phyloP scores from a whole-genome alignment of 306 rosid genomes.

The Lupinus albus region DNA sequence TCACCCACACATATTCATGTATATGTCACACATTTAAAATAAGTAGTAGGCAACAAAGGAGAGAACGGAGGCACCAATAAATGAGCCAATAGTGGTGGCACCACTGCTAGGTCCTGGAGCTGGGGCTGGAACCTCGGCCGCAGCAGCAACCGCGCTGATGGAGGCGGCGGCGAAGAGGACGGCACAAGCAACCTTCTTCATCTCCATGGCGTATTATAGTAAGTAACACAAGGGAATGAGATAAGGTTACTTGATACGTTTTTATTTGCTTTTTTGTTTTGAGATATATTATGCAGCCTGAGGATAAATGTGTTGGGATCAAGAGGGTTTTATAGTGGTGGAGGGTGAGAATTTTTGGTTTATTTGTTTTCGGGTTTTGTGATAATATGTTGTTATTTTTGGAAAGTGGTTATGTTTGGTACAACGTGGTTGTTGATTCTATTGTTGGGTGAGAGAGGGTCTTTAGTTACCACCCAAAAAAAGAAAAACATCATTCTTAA shows the following conservation, averaged over 20 bases:
- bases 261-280: background rate
- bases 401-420: background rate
- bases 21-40: conserved; percentile 11
- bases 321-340: background rate
- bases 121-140: conserved; percentile 22
- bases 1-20: background rate
- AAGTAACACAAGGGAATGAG: background rate
- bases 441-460: background rate
- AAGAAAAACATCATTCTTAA: background rate
- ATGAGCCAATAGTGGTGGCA: conserved; percentile 47
- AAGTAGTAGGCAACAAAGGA: conserved; percentile 56
- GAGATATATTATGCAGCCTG: background rate
- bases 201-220: conserved; percentile 43
- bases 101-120: conserved; percentile 45
- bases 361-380: background rate
- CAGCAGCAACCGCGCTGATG: conserved; percentile 49
- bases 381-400: background rate
- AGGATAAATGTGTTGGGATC: background rate
- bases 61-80: conserved; percentile 51
- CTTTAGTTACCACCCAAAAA: background rate
- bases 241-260: conserved; percentile 2
- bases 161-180: conserved; percentile 49
- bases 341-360: background rate
- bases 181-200: conserved; percentile 56
- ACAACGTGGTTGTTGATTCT: background rate